A percentile compares a stretch with the other conserved stretches of the same genome.
Conservation (phyloP, 768 basidiomycete species). For the Peribolospora kevripleyi region DNA sequence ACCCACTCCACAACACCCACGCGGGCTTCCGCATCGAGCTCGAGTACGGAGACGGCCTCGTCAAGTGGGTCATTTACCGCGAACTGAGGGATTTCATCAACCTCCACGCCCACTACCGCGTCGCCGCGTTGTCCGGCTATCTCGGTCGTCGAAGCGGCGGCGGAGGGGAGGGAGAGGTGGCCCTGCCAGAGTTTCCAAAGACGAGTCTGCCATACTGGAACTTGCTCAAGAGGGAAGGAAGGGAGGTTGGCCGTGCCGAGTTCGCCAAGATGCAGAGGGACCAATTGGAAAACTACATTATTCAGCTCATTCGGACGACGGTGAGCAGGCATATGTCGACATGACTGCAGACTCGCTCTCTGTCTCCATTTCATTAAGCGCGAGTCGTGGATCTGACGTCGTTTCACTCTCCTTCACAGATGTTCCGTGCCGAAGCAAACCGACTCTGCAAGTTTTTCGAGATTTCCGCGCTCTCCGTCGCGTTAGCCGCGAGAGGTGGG, state of each 20-base stretch:
- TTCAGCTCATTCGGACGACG: conserved; percentile 66
- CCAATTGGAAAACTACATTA: conserved; percentile 62
- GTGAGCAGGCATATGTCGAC: conserved; percentile 26
- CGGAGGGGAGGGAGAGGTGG: conserved; percentile 33
- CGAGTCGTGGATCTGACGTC: not conserved
- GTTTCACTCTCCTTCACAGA: conserved; percentile 27
- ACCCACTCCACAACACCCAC: conserved; percentile 49
- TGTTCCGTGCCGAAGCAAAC: conserved; percentile 86
- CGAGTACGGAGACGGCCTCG: conserved; percentile 76
- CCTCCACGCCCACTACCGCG: conserved; percentile 64
- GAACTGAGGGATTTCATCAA: conserved; percentile 77
- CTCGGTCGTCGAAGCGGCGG: conserved; percentile 23
- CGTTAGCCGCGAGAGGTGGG: conserved; percentile 45
- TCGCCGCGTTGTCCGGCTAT: conserved; percentile 24
- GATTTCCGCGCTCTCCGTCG: conserved; percentile 61
- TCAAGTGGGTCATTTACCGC: conserved; percentile 70
- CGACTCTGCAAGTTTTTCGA: conserved; percentile 76
- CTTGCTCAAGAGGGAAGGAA: conserved; percentile 35
- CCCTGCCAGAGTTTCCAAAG: conserved; percentile 74
- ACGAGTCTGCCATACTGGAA: conserved; percentile 73
- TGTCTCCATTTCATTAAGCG: not conserved
- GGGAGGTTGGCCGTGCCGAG: conserved; percentile 36
- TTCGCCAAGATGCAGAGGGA: conserved; percentile 64
- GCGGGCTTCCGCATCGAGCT: conserved; percentile 64
- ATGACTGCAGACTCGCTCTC: no score